Base-by-base conservation (phyloP, 1,284 basidiomycete species). In the Cystobasidium slooffiae region DNA sequence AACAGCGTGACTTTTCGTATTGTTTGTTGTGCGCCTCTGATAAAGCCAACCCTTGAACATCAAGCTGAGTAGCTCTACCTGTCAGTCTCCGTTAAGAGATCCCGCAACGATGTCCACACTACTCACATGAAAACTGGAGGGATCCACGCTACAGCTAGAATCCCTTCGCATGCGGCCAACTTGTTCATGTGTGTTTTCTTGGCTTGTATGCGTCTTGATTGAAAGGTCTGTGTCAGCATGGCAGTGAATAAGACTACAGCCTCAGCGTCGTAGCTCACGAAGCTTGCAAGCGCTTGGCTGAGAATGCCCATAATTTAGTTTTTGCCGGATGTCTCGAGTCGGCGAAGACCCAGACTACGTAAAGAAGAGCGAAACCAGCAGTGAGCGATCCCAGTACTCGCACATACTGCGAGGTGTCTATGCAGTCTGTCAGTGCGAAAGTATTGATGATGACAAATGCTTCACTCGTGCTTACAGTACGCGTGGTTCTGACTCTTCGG, bases 51-150 rank as follows among this genome's bases (percentile, higher is more conserved):
- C 66, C 31, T 24, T 44, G 39, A 68, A 56, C n/a, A 53, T 53
- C 5, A 68, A 31, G 37, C 66, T 68, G 53, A 6, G 4, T 14
- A 46, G 63, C 49, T 37, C 3, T 7, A 9, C 2, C 14, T 41
- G 20, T 55, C 53, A 55, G 22, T 39, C 24, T 51, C 10, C 37
- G 20, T n/a, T 14, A 20, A 5, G 14, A 20, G 65, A 9, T 12
- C 6, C 7, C 16, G 20, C 16, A 6, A n/a, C 18, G 16, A 41
- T 18, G 12, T 6, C n/a, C 1, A 41, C 10, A 8, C 14, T 9
- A 22, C 66, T 59, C 20, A 68, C 66, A 68, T 68, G 43, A 58
- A 43, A n/a, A 22, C 66, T 41, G 66, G 66, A 24, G 66, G 66
- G 1, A 68, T 68, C 66, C 66, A 68, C 52, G 37, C 31, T 3